These are phyloP conservation scores for Trichoderma oligosporum DNA, from an alignment of 2,329 filamentous ascomycete species.

Conservation along the genomic window DNA sequence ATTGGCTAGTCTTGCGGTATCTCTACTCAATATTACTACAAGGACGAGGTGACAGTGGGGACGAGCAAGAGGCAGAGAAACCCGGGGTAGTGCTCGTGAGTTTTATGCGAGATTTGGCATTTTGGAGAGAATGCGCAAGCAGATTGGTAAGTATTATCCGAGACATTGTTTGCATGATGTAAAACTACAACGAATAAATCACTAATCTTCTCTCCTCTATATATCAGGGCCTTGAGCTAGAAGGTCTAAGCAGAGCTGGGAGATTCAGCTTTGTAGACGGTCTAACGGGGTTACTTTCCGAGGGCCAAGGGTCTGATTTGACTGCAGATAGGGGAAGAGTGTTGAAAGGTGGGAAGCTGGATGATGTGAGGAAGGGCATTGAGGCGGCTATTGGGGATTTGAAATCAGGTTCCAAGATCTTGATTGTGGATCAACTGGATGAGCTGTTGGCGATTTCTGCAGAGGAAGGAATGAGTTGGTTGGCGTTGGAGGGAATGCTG, in stretches of 20 bases:
- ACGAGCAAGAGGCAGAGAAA: constrained; percentile 25
- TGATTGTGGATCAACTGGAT: constrained; percentile 65
- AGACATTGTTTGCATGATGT: neutral
- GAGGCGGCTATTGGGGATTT: constrained; percentile 39
- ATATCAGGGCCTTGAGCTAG: constrained; percentile 65
- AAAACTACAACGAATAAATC: no score
- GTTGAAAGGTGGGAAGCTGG: constrained; percentile 33
- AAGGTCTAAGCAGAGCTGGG: constrained; percentile 52
- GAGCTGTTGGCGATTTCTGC: constrained; percentile 58
- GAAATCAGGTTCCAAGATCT: constrained; percentile 39
- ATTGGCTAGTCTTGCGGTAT: constrained; percentile 62
- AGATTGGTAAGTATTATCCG: constrained; percentile 51
- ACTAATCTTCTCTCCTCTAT: neutral
- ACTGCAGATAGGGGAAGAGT: constrained; percentile 12
- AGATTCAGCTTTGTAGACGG: constrained; percentile 74
- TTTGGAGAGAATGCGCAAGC: constrained; percentile 70
- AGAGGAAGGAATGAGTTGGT: constrained; percentile 38
- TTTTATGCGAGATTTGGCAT: constrained; percentile 72
- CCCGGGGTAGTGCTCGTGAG: constrained; percentile 70
- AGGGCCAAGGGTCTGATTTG: constrained; percentile 1
- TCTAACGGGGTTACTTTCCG: constrained; percentile 54
- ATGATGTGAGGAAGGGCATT: constrained; percentile 39
- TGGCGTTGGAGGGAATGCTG: constrained; percentile 53
- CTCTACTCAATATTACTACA: constrained; percentile 44
- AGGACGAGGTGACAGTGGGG: constrained; percentile 21